Evolutionary conservation across 2,329 filamentous ascomycete genomes (phyloP).

Genomic region (Pestalotiopsis sp.): DNA sequence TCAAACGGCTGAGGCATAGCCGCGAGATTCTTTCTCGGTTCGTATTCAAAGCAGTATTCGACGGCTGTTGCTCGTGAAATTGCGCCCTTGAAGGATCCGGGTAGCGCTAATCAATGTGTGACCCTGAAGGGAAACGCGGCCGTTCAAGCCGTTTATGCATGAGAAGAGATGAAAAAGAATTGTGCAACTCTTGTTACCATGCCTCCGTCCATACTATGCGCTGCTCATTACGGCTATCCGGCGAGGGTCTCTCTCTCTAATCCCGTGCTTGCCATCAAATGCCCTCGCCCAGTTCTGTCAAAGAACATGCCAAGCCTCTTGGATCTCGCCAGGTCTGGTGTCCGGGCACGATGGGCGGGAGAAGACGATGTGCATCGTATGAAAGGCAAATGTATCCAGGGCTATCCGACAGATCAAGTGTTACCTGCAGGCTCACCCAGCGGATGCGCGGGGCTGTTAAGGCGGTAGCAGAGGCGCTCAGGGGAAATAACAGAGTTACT

Average conservation of each 20-base stretch:
- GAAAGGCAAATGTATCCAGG: background rate
- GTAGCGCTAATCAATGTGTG: slow-evolving; percentile 8
- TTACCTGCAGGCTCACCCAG: background rate
- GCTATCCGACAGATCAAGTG: background rate
- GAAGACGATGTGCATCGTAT: background rate
- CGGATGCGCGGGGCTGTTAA: background rate
- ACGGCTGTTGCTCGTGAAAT: background rate
- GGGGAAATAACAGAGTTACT: slow-evolving; percentile 3
- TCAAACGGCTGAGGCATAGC: no score
- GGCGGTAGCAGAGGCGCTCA: slow-evolving; percentile 1
- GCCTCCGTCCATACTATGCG: background rate
- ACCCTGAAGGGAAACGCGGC: background rate
- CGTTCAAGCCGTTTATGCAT: background rate
- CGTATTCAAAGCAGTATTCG: background rate
- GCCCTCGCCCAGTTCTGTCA: background rate
- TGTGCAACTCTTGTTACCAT: background rate
- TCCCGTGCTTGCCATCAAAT: background rate
- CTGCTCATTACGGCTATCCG: background rate
- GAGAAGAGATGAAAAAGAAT: background rate
- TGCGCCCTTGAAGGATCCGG: background rate
- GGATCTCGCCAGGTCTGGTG: background rate
- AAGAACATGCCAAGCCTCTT: background rate
- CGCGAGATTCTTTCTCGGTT: background rate
- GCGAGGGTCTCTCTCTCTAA: background rate
- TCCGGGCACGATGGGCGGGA: background rate